Percentiles rank a stretch among this genome's conserved stretches.
phyloP scores from a whole-genome alignment of 441 rosid species.

The Isatis lusitanica region DNA sequence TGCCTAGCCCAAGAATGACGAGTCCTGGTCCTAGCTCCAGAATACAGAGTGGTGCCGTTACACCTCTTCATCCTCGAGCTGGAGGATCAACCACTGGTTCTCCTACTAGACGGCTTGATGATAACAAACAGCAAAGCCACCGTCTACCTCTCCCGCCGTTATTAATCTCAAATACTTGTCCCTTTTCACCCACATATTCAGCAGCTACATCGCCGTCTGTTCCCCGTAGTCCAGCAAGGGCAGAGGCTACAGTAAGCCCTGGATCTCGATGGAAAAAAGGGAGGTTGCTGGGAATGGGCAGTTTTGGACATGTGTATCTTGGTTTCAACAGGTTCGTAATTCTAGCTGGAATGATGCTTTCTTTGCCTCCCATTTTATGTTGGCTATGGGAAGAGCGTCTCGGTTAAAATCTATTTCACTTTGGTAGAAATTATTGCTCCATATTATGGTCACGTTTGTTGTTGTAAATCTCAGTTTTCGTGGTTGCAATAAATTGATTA shows the following conservation, averaged over 20 bases:
- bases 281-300: conserved; percentile 76
- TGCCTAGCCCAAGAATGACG: conserved; percentile 92
- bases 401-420: background rate
- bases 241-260: conserved; percentile 70
- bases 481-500: background rate
- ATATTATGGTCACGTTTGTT: conserved; percentile 8
- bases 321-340: conserved; percentile 79
- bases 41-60: conserved; percentile 88
- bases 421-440: background rate
- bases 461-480: conserved; percentile 2
- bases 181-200: conserved; percentile 73
- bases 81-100: conserved; percentile 65
- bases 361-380: background rate
- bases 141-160: conserved; percentile 84
- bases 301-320: conserved; percentile 86
- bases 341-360: background rate
- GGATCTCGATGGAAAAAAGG: conserved; percentile 91
- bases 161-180: conserved; percentile 61
- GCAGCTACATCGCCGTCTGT: conserved; percentile 80
- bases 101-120: conserved; percentile 64
- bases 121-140: conserved; percentile 71
- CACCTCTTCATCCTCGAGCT: conserved; percentile 82
- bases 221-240: conserved; percentile 81
- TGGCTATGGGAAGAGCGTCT: background rate
- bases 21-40: conserved; percentile 95